Evolutionary conservation across 371 early-diverging fungal genomes (phyloP), one percentile per base, ranked within the genome.

Genomic region (Mortierella sp.): DNA sequence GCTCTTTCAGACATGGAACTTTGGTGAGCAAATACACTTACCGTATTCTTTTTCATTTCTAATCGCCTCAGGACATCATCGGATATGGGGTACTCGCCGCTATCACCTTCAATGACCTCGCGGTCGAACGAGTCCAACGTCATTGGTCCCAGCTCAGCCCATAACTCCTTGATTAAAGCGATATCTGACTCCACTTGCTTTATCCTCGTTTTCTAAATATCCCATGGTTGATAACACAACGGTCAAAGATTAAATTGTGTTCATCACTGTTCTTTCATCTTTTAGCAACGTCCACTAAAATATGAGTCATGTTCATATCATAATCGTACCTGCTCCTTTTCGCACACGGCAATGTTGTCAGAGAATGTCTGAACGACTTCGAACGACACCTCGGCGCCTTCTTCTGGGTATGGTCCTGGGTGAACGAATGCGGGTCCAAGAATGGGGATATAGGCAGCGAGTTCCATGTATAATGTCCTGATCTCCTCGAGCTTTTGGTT

Each of bases 301-400:
- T 55, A n/a, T 0, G 21, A 3, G 54, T 16, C 26, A n/a, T n/a
- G 13, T 9, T 13, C 16, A 55, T 10, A 8, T 14, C 54, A 21
- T 26, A 57, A 26, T 28, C 38, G 24, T 78, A 82, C 87, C 82
- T 86, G 80, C 50, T 82, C 82, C 42, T 70, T 82, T 54, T 86
- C 71, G 38, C 87, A 86, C n/a, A 70, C 74, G 13, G 60, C 80
- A n/a, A 86, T 86, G 74, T 82, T 78, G 74, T 86, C 82, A 11
- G 80, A 77, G 65, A 82, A 82, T 57, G 78, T 77, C 26, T 78
- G 83, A 13, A 80, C 44, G 34, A 80, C 80, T 3, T 86, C 80
- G 71, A 80, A 80, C 1, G 87, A 76, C 19, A 86, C 87, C 6
- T 42, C 73, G 8, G 73, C 82, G 3, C 83, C 83, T 71, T 82